Base-by-base conservation (phyloP, 768 basidiomycete species). In the Epithele typhae region DNA sequence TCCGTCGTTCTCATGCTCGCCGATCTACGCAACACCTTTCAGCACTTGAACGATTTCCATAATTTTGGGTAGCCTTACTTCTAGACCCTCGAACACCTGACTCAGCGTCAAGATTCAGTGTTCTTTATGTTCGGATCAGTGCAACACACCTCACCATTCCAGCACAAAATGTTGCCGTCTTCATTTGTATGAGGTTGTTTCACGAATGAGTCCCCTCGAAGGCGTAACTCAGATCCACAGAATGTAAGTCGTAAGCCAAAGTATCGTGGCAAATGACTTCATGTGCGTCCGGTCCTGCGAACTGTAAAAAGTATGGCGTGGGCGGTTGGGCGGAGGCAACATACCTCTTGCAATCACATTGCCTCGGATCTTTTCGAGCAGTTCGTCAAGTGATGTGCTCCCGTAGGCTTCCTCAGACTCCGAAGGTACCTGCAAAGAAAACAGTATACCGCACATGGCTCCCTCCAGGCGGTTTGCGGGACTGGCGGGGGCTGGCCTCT, bases 31-130 rank as follows among this genome's bases (percentile, higher is more conserved):
- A 30, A 30, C 27, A 30, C n/a, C n/a, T n/a, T n/a, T n/a, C n/a
- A n/a, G n/a, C n/a, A n/a, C n/a, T n/a, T n/a, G n/a, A n/a, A n/a
- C n/a, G n/a, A n/a, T n/a, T n/a, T n/a, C n/a, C n/a, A n/a, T n/a
- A n/a, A n/a, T n/a, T n/a, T n/a, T n/a, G n/a, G n/a, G n/a, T n/a
- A n/a, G n/a, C n/a, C 73, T 46, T 44, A 87, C 90, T 63, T 84
- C 69, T n/a, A 90, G 57, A 5, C 91, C 91, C 53, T 87, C 82
- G 53, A 94, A 93, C 22, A 92, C 72, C 78, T 80, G 35, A 30
- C 35, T 25, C 1, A 39, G 25, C 15, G 43, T 37, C 14, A 25
- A 40, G 15, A 37, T 15, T 25, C 6, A 9, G 12, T 15, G 14
- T 43, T 17, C 32, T n/a, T 17, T 33, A 9, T 32, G 22, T 19